phyloP scores from a whole-genome alignment of 352 stramenopile genomes.

The Phytophthora rubi region DNA sequence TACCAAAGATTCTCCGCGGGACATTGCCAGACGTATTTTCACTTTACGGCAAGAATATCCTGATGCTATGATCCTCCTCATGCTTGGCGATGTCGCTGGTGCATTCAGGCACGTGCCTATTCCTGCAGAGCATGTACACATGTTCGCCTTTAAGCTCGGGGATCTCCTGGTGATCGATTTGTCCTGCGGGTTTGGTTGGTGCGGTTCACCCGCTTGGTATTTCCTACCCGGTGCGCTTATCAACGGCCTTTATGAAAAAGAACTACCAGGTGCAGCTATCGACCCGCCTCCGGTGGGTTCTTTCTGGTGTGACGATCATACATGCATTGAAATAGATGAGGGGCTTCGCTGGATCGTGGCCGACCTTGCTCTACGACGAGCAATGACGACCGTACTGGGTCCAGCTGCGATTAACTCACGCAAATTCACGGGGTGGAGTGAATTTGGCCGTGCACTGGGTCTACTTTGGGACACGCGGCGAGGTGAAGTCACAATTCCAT shows the following conservation, averaged over 20 bases:
- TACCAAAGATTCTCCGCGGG: neutral
- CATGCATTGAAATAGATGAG: neutral
- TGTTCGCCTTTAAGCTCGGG: conserved; percentile 13
- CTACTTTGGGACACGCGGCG: neutral
- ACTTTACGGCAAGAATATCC: neutral
- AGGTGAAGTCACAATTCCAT: neutral
- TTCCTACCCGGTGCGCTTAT: no score
- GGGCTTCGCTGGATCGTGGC: neutral
- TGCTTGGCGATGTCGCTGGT: conserved; percentile 13
- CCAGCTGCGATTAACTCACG: conserved; percentile 1
- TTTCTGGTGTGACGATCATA: conserved; percentile 13
- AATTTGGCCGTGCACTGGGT: neutral
- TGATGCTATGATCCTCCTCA: neutral
- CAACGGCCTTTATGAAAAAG: no score
- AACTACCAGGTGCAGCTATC: neutral
- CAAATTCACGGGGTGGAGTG: conserved; percentile 6
- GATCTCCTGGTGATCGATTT: no score
- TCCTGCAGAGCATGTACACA: conserved; percentile 1
- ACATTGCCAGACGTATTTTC: neutral
- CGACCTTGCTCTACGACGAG: neutral
- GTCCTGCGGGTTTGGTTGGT: no score
- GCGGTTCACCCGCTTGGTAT: no score
- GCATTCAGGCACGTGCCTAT: conserved; percentile 8
- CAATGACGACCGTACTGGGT: conserved; percentile 3
- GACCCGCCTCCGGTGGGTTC: neutral